Percentiles rank a stretch among this genome's conserved stretches.
Conservation (phyloP, 768 basidiomycete genomes). For the Suillus placidus region DNA sequence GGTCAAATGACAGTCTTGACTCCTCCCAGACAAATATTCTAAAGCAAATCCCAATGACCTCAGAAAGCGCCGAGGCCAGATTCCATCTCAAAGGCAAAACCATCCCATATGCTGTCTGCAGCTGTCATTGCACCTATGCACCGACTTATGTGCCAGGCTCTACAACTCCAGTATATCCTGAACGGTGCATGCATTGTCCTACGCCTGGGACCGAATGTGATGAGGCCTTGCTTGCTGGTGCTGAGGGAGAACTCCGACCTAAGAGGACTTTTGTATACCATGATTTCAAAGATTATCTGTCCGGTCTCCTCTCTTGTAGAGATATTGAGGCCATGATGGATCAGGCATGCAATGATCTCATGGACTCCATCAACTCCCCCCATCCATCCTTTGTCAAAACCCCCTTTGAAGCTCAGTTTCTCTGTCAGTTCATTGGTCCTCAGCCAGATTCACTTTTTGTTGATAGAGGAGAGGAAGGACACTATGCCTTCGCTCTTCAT, state of each 20-base stretch:
- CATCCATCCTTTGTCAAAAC: slow-evolving; percentile 8
- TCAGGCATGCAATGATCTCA: background rate
- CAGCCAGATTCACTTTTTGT: background rate
- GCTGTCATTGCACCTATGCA: slow-evolving; percentile 4
- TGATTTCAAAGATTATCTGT: slow-evolving; percentile 9
- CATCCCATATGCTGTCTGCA: slow-evolving; percentile 2
- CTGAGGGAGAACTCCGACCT: background rate
- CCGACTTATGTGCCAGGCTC: background rate
- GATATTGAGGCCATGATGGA: background rate
- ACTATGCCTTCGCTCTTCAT: slow-evolving; percentile 32
- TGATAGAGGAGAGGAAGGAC: slow-evolving; percentile 19
- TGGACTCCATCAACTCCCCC: background rate
- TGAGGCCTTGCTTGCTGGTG: background rate
- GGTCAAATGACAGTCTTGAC: background rate
- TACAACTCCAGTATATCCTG: background rate
- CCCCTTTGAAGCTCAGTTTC: background rate
- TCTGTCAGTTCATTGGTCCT: background rate
- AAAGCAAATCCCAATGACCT: background rate
- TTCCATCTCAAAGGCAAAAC: slow-evolving; percentile 1
- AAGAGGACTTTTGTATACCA: slow-evolving; percentile 8
- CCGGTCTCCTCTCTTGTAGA: background rate
- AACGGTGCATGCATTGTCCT: background rate
- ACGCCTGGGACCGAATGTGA: slow-evolving; percentile 1
- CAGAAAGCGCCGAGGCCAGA: background rate
- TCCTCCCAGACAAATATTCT: slow-evolving; percentile 2